phyloP scores from a whole-genome alignment of 1,139 yeast species.

The Barnettozyma hawaiiensis region DNA sequence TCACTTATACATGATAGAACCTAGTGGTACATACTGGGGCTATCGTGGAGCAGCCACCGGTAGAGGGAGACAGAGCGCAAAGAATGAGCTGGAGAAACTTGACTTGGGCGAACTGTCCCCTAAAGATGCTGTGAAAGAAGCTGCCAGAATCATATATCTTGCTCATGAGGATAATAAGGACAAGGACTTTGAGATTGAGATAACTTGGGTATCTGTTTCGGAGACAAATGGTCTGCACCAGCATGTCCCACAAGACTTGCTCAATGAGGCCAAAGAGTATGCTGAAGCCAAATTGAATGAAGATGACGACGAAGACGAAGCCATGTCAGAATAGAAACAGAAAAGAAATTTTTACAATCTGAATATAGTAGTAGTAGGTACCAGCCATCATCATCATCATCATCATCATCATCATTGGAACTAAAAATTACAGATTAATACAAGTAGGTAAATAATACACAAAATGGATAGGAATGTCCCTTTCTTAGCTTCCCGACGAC shows the following conservation, averaged over 20 bases:
- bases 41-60: constrained; percentile 97
- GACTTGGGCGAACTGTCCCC: constrained; percentile 65
- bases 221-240: constrained; percentile 82
- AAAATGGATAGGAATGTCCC: no score
- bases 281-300: constrained; percentile 84
- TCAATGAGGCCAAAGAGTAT: constrained; percentile 73
- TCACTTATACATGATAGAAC: constrained; percentile 94
- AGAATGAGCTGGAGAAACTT: constrained; percentile 89
- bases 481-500: not conserved
- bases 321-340: constrained; percentile 21
- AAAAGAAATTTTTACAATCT: no score
- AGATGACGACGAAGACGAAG: constrained; percentile 49
- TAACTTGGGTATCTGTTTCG: constrained; percentile 75
- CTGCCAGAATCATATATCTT: constrained; percentile 85
- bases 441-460: constrained; percentile 2
- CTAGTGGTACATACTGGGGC: constrained; percentile 97
- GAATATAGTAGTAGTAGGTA: no score
- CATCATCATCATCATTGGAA: no score
- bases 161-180: constrained; percentile 98
- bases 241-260: constrained; percentile 68
- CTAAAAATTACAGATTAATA: not conserved
- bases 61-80: constrained; percentile 95
- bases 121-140: constrained; percentile 82
- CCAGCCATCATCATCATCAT: no score
- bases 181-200: constrained; percentile 91